These are phyloP conservation scores for Oldenlandia corymbosa DNA, from an alignment of 257 asterid genomes.

Conservation along the genomic window DNA sequence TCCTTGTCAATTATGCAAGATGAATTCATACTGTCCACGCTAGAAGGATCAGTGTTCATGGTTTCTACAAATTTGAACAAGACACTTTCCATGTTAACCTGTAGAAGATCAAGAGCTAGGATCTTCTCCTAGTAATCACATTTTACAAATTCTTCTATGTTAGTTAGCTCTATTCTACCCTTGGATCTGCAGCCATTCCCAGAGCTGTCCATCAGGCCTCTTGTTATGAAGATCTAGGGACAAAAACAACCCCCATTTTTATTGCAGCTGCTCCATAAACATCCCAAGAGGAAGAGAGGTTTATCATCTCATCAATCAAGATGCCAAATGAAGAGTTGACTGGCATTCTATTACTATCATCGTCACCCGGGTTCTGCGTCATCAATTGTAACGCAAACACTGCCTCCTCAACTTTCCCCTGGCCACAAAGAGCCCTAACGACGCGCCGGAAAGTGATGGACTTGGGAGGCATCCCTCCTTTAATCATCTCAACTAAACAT, in stretches of 20 bases:
- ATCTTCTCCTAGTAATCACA: background rate
- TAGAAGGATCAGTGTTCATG: background rate
- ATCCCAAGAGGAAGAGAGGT: background rate
- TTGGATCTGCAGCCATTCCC: background rate
- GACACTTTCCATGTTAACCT: background rate
- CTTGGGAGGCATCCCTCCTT: background rate
- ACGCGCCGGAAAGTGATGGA: slow-evolving; percentile 2
- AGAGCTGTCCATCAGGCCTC: background rate
- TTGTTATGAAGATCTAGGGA: background rate
- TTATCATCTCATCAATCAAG: slow-evolving; percentile 8
- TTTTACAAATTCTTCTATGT: background rate
- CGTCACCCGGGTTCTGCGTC: background rate
- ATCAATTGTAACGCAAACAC: background rate
- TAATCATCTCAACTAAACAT: too few species aligned
- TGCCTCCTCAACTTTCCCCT: slow-evolving; percentile 4
- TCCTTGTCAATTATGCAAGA: background rate
- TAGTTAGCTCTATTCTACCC: background rate
- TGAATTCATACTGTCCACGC: background rate
- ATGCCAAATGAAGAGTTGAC: background rate
- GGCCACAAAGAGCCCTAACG: slow-evolving; percentile 2
- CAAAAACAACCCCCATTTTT: too few species aligned
- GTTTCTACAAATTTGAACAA: background rate
- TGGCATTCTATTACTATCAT: too few species aligned
- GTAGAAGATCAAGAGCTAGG: background rate
- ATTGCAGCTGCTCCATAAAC: too few species aligned